Conservation (phyloP, 805 yeast species). For the Candida khao-thaluensis region DNA sequence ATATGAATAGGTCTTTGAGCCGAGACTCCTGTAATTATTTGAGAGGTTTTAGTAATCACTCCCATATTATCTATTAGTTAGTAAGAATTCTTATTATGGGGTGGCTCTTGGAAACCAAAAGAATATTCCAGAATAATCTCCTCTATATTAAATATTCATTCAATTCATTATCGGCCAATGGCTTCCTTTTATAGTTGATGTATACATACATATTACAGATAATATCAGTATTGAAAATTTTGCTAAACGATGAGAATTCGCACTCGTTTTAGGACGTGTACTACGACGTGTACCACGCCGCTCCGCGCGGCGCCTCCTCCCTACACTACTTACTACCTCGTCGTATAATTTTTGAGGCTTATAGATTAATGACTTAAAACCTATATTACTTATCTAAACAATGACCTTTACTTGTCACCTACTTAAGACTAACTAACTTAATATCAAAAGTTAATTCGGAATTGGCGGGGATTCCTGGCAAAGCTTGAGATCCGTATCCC, state of each 20-base stretch:
- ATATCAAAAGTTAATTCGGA: constrained; percentile 95
- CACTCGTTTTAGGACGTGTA: background rate
- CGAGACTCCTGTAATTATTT: constrained; percentile 50
- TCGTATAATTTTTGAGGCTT: too few species aligned
- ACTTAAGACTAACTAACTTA: constrained; percentile 87
- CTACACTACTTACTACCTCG: too few species aligned
- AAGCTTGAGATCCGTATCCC: constrained; percentile 92
- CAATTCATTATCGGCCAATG: too few species aligned
- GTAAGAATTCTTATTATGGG: constrained; percentile 1
- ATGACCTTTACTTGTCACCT: constrained; percentile 22
- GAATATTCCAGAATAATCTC: too few species aligned
- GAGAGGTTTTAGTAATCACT: constrained; percentile 4
- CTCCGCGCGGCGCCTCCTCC: too few species aligned
- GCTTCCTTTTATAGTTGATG: too few species aligned
- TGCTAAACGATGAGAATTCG: constrained; percentile 8
- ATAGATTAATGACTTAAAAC: background rate
- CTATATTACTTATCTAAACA: too few species aligned
- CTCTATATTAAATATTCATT: too few species aligned
- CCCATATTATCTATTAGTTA: constrained; percentile 5
- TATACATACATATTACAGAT: constrained; percentile 7
- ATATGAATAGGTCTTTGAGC: constrained; percentile 88
- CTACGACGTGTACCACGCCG: background rate
- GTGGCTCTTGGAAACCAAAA: too few species aligned
- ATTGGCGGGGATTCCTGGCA: constrained; percentile 98
- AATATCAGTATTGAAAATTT: constrained; percentile 5